Evolutionary conservation across 148 eudicot species (phyloP).

Genomic region (Gaultheria prostrata): DNA sequence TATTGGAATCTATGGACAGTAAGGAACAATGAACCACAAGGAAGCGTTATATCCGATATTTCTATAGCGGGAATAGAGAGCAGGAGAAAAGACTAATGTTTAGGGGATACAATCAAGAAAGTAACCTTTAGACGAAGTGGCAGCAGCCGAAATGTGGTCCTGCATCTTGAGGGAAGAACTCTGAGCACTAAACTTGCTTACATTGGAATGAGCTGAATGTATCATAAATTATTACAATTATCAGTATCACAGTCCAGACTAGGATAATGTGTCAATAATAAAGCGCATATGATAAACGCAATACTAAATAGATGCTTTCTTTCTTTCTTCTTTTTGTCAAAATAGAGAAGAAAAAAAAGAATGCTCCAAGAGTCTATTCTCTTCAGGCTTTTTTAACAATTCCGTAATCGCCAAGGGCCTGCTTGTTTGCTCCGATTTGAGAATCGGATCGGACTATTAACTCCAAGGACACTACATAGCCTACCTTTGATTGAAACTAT

Average conservation of each 20-base stretch:
- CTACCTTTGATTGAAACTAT: background rate
- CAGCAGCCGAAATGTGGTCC: constrained; percentile 39
- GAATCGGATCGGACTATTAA: background rate
- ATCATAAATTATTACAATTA: background rate
- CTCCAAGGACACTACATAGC: background rate
- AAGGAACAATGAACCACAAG: background rate
- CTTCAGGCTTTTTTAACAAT: too few species aligned
- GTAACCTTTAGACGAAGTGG: constrained; percentile 42
- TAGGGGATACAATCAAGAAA: background rate
- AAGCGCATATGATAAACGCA: background rate
- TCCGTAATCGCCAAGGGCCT: background rate
- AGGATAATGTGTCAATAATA: constrained; percentile 12
- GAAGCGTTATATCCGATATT: background rate
- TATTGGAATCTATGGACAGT: constrained; percentile 16
- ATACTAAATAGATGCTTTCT: background rate
- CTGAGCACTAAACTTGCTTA: constrained; percentile 44
- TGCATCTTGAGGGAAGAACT: constrained; percentile 51
- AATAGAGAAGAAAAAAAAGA: background rate
- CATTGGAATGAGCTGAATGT: constrained; percentile 54
- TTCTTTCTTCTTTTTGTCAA: background rate
- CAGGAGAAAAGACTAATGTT: background rate
- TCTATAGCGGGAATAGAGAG: background rate
- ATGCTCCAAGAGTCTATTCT: background rate
- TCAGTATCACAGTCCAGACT: constrained; percentile 2
- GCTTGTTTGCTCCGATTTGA: background rate